These are phyloP conservation scores for Knoxia roxburghii DNA, from an alignment of 257 asterid species.

Conservation along the genomic window DNA sequence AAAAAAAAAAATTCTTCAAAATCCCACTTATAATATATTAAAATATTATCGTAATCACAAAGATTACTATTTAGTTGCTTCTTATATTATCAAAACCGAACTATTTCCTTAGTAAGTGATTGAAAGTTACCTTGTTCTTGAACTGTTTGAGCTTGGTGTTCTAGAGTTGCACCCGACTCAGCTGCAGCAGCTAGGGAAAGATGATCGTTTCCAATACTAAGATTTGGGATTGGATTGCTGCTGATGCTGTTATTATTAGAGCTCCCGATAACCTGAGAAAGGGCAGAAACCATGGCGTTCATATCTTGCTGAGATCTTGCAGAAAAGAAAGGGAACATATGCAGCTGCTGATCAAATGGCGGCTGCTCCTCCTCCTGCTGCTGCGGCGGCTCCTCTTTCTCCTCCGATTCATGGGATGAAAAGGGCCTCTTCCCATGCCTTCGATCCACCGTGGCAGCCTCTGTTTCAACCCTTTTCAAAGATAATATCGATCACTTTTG, in stretches of 20 bases:
- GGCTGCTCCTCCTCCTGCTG: not conserved
- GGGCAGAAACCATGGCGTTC: constrained; percentile 78
- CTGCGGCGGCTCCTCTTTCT: constrained; percentile 25
- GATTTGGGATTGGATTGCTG: not conserved
- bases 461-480: not conserved
- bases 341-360: not conserved
- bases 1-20: not conserved
- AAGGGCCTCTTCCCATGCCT: constrained; percentile 53
- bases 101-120: not conserved
- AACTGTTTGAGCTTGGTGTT: constrained; percentile 27
- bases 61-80: too few species aligned
- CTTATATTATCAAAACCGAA: too few species aligned
- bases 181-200: constrained; percentile 6
- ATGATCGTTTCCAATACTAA: constrained; percentile 8
- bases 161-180: constrained; percentile 11
- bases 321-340: constrained; percentile 45
- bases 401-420: constrained; percentile 41
- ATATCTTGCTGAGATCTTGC: constrained; percentile 68
- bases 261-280: constrained; percentile 76
- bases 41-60: too few species aligned
- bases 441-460: constrained; percentile 29
- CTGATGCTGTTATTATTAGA: constrained; percentile 10
- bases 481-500: too few species aligned
- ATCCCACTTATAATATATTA: not conserved
- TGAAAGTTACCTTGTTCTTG: constrained; percentile 71